Base-by-base conservation (phyloP, 2,329 filamentous ascomycete genomes). In the Capronia americana region DNA sequence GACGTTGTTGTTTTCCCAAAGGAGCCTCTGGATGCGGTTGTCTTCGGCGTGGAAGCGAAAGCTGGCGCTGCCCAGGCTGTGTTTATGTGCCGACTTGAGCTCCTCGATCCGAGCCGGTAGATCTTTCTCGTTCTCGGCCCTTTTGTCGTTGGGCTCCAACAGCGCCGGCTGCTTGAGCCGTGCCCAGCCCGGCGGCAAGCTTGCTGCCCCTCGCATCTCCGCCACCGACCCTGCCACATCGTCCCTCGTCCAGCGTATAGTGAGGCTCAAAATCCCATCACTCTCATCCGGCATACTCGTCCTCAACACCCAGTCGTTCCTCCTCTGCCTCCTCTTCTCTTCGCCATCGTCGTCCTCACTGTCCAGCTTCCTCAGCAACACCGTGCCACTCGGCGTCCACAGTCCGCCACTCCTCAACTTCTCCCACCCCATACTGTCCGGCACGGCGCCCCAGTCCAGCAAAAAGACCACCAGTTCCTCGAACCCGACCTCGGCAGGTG, bases 401-500 rank as follows among this genome's bases (percentile, higher is more conserved):
- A 88, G 72, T 0, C 87, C 87, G 4, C 85, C 85, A 0, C 82
- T 83, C 28, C 85, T 80, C 64, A 89, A 69, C 69, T 88, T 76
- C 48, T 82, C 82, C 82, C 86, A 88, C 1, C 86, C 87, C 57
- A 85, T 84, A 0, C 84, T 75, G 64, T 88, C 85, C 0, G 87
- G 87, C 2, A 87, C 79, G 1, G 87, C 88, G 1, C 88, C 88
- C 8, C 88, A 79, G 73, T 90, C 88, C 1, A 90, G 75, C 41
- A 90, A 76, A 66, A 90, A 90, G 28, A 81, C 83, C 0, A 90
- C 77, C 2, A 90, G 77, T 69, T 88, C 84, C 65, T 87, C 85
- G 71, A 90, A 88, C 23, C 80, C 80, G 61, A 83, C 78, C 63
- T 83, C 82, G 0, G 82, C 81, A 66, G 83, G 81, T 11, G 81